Conservation (phyloP, 2,329 filamentous ascomycete genomes). For the Fusarium longipes region DNA sequence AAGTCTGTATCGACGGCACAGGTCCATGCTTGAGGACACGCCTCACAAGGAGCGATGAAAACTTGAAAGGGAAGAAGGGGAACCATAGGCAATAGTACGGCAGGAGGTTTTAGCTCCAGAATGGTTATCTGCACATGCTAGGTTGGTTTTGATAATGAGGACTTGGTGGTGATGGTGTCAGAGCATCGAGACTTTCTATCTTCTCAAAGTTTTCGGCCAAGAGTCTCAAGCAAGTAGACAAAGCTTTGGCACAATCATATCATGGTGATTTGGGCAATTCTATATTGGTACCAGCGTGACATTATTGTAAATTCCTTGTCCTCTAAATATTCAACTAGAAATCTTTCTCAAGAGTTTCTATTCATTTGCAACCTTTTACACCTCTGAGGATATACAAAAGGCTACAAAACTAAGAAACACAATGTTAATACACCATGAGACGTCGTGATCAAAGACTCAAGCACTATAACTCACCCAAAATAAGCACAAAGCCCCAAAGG, state of each 20-base stretch:
- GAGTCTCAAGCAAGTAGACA: not conserved
- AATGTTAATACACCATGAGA: too few relatives aligned
- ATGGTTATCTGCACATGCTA: not conserved
- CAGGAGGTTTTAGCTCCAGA: too few relatives aligned
- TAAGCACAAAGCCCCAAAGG: too few relatives aligned
- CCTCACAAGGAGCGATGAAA: not conserved
- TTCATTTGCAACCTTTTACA: too few relatives aligned
- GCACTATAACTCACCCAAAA: too few relatives aligned
- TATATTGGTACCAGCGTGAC: not conserved
- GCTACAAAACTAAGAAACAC: too few relatives aligned
- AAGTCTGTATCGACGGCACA: not conserved
- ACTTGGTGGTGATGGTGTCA: not conserved
- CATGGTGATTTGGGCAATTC: not conserved
- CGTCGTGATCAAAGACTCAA: too few relatives aligned
- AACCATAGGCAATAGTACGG: not conserved
- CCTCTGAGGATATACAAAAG: too few relatives aligned
- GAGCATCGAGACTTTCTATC: not conserved
- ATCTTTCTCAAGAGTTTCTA: constrained; percentile 57
- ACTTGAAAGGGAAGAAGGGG: not conserved
- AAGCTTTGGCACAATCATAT: too few relatives aligned
- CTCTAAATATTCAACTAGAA: constrained; percentile 58
- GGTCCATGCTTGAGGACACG: not conserved
- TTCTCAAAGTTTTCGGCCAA: not conserved
- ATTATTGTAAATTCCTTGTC: constrained; percentile 33
- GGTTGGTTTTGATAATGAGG: not conserved